Evolutionary conservation across 169 alveolate species (phyloP).

Genomic region (Eimeria maxima): DNA sequence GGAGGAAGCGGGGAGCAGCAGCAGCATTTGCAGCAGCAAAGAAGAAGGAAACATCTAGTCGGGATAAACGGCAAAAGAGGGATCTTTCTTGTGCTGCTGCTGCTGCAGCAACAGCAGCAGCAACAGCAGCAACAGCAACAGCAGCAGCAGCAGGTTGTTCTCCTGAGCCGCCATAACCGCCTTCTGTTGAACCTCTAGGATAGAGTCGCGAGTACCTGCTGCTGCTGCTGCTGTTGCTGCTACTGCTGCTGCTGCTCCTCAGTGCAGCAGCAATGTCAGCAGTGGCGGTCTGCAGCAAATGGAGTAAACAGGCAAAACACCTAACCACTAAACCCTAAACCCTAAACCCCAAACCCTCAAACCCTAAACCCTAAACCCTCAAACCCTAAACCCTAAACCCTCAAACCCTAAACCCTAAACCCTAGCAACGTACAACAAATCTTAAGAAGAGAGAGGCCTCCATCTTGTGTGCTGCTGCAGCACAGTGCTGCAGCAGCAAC

Average conservation of each 20-base stretch:
- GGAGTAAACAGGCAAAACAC: too few species aligned
- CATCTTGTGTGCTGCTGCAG: slow-evolving; percentile 33
- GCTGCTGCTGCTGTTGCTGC: too few species aligned
- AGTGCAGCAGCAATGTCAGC: slow-evolving; percentile 11
- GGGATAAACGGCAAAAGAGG: not conserved
- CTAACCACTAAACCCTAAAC: not conserved
- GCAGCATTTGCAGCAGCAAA: slow-evolving; percentile 10
- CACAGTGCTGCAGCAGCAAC: slow-evolving; percentile 54
- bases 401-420: not conserved
- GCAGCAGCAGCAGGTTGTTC: too few species aligned
- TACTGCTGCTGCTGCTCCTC: too few species aligned
- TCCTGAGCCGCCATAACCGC: too few species aligned
- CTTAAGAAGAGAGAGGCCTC: not conserved
- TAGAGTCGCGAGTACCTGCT: too few species aligned
- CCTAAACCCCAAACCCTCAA: not conserved
- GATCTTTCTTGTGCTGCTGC: not conserved
- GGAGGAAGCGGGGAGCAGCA: not conserved
- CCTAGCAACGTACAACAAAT: not conserved
- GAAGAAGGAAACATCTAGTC: not conserved
- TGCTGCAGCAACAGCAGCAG: not conserved
- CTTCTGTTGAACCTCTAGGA: too few species aligned
- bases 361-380: not conserved
- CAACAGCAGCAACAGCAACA: not conserved
- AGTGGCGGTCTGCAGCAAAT: slow-evolving; percentile 42
- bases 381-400: not conserved